Base-by-base conservation (phyloP, 1,139 yeast genomes). In the Yamadazyma aaseri region DNA sequence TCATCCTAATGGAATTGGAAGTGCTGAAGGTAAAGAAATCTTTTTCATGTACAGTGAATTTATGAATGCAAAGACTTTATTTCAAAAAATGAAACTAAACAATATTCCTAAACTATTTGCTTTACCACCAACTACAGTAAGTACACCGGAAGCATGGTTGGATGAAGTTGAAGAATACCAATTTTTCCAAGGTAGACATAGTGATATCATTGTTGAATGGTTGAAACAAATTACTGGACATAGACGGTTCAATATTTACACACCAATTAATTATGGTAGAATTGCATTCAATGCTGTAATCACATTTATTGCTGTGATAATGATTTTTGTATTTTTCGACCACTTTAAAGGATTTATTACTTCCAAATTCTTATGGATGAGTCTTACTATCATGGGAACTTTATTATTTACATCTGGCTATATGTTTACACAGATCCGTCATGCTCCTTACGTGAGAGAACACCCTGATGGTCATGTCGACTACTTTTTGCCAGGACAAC, bases 351-450 rank as follows among this genome's bases (percentile, higher is more conserved):
- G 45, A 6, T 25, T 63, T 8, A 17, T 62, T 16, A 41, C 55
- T 6, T 62, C 71, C 15, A 58, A 55, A 29, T 25, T 51, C 20
- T 50, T 83, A 33, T 87, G 96, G 96, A 81, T 83, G 32, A 73
- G 77, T 4, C 37, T 72, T 11, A 70, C 86, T 3, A 64, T 86
- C 15, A 65, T 84, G 28, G 51, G 76, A 10, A 73, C 86, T 17
- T 67, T 90, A 42, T 63, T 89, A 49, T 86, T 90, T 66, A 81
- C 78, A 34, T 72, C 94, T 9, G 98, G 98, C 11, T 86, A 89
- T 61, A 92, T 92, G 98, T 92, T 79, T 73, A 89, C 87, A 57
- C 77, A 79, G 49, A 92, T 92, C 44, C 79, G 97, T 56, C 75
- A 75, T 28, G 73, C 81, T 6, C 95, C 87, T 13, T 84, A 80